Evolutionary conservation across 768 basidiomycete species (phyloP).

Genomic region (Lentinula edodes): DNA sequence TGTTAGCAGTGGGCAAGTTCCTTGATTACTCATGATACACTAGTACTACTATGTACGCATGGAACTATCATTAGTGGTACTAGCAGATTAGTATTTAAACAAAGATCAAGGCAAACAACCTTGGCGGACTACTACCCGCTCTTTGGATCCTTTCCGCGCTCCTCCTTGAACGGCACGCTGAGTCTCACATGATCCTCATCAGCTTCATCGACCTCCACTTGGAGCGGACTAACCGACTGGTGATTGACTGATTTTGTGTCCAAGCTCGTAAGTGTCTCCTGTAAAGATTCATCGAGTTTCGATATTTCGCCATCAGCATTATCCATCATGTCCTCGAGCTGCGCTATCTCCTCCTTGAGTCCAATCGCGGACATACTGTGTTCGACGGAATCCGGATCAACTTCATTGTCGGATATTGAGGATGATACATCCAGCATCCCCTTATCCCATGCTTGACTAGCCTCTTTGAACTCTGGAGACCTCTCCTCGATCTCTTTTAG

Average conservation of each 20-base stretch:
- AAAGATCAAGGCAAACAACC: too few species aligned
- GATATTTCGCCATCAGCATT: background rate
- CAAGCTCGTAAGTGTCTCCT: background rate
- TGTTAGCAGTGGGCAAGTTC: too few species aligned
- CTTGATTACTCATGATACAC: too few species aligned
- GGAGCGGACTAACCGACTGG: background rate
- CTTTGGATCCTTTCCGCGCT: background rate
- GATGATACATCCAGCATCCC: background rate
- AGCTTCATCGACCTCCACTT: background rate
- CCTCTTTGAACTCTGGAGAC: slow-evolving; percentile 4
- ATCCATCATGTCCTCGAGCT: slow-evolving; percentile 4
- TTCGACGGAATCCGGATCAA: background rate
- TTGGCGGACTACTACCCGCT: background rate
- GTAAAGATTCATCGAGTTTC: background rate
- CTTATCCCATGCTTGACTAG: slow-evolving; percentile 2
- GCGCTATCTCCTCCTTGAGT: background rate
- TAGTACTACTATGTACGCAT: too few species aligned
- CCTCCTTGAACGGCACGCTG: background rate
- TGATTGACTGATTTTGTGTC: background rate
- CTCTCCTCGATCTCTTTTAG: background rate
- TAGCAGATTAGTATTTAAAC: too few species aligned
- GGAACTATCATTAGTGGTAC: too few species aligned
- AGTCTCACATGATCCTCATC: slow-evolving; percentile 1
- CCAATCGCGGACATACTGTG: background rate
- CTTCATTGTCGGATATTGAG: background rate